Evolutionary conservation across 345 rosid species (phyloP).

Genomic region (Nephelium lappaceum): DNA sequence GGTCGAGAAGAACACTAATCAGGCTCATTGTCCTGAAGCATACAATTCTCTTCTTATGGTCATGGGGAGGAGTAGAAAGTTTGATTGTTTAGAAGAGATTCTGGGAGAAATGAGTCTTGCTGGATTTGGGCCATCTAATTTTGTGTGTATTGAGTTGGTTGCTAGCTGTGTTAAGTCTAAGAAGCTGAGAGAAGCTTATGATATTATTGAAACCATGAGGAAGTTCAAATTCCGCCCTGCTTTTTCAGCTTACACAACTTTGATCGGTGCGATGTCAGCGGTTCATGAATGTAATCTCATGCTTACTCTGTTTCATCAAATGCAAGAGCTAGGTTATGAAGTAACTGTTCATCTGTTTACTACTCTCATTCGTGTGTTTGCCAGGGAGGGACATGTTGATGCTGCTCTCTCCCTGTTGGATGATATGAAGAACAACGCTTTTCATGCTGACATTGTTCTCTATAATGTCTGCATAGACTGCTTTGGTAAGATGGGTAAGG

Average conservation of each 20-base stretch:
- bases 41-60: slow-evolving; percentile 81
- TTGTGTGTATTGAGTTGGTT: slow-evolving; percentile 60
- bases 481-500: slow-evolving; percentile 89
- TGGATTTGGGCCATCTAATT: slow-evolving; percentile 72
- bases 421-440: slow-evolving; percentile 83
- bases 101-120: slow-evolving; percentile 90
- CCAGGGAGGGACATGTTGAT: slow-evolving; percentile 82
- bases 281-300: slow-evolving; percentile 61
- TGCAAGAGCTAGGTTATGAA: slow-evolving; percentile 98
- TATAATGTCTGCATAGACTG: slow-evolving; percentile 95
- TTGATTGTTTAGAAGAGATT: slow-evolving; percentile 63
- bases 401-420: slow-evolving; percentile 84
- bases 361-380: slow-evolving; percentile 80
- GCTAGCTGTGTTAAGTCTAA: slow-evolving; percentile 56
- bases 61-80: slow-evolving; percentile 60
- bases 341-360: slow-evolving; percentile 79
- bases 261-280: slow-evolving; percentile 83
- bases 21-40: slow-evolving; percentile 66
- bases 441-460: slow-evolving; percentile 80
- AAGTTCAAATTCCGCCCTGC: slow-evolving; percentile 92
- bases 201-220: slow-evolving; percentile 77
- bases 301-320: slow-evolving; percentile 82
- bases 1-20: slow-evolving; percentile 68
- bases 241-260: slow-evolving; percentile 83
- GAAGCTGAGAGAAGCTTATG: slow-evolving; percentile 76